Evolutionary conservation across 306 rosid genomes (phyloP).

Genomic region (Cicer arietinum): DNA sequence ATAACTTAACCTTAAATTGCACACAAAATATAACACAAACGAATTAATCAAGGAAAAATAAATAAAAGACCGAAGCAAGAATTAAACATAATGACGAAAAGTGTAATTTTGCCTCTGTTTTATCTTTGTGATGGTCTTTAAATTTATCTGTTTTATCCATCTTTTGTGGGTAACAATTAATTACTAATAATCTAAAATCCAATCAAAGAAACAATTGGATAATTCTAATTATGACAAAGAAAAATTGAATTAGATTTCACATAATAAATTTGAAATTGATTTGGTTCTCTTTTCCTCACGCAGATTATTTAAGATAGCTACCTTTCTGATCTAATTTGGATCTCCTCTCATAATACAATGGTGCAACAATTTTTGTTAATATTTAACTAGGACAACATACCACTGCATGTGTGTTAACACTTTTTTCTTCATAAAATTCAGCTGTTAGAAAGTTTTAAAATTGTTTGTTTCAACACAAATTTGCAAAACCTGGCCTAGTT

Average conservation of each 20-base stretch:
- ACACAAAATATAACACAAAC: too few relatives aligned
- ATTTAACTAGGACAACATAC: too few relatives aligned
- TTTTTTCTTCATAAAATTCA: too few relatives aligned
- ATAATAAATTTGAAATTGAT: neutral
- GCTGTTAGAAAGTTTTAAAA: too few relatives aligned
- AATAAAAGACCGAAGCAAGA: too few relatives aligned
- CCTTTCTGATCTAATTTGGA: neutral
- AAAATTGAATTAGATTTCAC: neutral
- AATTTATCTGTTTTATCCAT: conserved; percentile 20
- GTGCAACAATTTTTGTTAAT: too few relatives aligned
- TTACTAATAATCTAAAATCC: neutral
- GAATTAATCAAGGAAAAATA: too few relatives aligned
- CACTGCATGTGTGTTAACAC: too few relatives aligned
- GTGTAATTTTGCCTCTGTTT: too few relatives aligned
- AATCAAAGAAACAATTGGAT: neutral
- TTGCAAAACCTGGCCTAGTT: conserved; percentile 47
- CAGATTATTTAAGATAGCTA: neutral
- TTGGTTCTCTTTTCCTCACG: neutral
- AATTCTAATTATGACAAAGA: neutral
- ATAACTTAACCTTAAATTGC: too few relatives aligned
- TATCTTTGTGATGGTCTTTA: neutral
- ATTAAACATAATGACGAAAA: too few relatives aligned
- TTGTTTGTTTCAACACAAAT: neutral
- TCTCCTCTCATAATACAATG: too few relatives aligned
- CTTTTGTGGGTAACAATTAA: conserved; percentile 17